Percentiles rank a stretch among this genome's conserved stretches.
phyloP scores from a whole-genome alignment of 306 rosid species.

The Morella rubra region DNA sequence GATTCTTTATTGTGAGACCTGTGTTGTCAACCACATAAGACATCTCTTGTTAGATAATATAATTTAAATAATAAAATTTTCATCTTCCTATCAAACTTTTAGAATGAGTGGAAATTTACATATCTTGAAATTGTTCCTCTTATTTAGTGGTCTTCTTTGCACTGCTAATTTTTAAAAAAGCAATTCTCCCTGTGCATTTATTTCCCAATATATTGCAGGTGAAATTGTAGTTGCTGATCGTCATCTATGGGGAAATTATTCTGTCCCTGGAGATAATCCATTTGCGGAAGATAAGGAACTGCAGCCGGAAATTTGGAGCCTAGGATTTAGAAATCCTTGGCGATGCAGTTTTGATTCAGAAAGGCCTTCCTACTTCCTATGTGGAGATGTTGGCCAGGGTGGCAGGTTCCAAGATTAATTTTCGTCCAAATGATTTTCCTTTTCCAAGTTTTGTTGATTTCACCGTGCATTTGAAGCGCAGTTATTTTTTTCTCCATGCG shows the following conservation, averaged over 20 bases:
- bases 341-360: constrained; percentile 40
- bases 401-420: background rate
- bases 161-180: no score
- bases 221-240: constrained; percentile 11
- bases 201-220: constrained; percentile 16
- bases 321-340: constrained; percentile 41
- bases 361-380: constrained; percentile 42
- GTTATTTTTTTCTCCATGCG: background rate
- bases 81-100: no score
- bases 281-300: constrained; percentile 30
- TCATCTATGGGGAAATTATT: constrained; percentile 39
- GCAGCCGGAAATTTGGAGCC: constrained; percentile 37
- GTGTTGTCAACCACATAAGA: no score
- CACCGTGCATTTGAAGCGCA: no score
- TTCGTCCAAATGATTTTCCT: background rate
- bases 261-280: constrained; percentile 38
- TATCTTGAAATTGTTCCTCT: no score
- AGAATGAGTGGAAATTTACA: no score
- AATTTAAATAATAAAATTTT: no score
- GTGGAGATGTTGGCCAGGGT: constrained; percentile 46
- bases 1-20: no score
- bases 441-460: background rate
- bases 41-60: no score
- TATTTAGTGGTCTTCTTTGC: no score
- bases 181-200: background rate